Percentiles rank a stretch among this genome's conserved stretches.
phyloP scores from a whole-genome alignment of 352 stramenopile genomes.

The Pythium periplocum region DNA sequence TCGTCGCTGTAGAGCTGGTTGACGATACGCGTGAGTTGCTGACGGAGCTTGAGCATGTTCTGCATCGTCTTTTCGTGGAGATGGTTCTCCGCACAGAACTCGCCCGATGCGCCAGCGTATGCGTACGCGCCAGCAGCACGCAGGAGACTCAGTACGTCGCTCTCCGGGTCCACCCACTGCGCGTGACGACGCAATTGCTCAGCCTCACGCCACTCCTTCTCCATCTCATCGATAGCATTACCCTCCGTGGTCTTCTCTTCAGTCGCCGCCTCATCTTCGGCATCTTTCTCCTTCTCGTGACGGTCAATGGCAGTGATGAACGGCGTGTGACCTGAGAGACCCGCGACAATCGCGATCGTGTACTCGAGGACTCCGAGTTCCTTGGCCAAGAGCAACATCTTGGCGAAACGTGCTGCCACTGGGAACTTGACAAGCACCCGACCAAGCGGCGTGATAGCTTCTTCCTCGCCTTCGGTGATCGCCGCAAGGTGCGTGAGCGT shows the following conservation, averaged over 20 bases:
- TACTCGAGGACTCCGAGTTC: constrained; percentile 71
- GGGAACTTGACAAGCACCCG: constrained; percentile 82
- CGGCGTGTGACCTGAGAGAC: constrained; percentile 64
- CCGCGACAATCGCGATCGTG: constrained; percentile 75
- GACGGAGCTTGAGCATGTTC: constrained; percentile 81
- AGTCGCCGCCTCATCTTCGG: constrained; percentile 9
- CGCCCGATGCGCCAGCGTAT: constrained; percentile 47
- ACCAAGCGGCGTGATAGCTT: constrained; percentile 80
- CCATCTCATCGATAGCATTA: constrained; percentile 46
- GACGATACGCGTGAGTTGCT: constrained; percentile 80
- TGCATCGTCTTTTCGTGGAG: constrained; percentile 87
- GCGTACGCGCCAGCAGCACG: constrained; percentile 75
- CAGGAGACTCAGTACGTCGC: constrained; percentile 73
- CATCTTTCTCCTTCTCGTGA: constrained; percentile 36
- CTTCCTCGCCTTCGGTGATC: constrained; percentile 44
- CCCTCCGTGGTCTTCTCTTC: constrained; percentile 18
- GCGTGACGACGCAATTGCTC: constrained; percentile 64
- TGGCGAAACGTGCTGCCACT: constrained; percentile 80
- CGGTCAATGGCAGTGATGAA: constrained; percentile 65
- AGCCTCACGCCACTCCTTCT: constrained; percentile 65
- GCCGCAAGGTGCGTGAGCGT: constrained; percentile 82
- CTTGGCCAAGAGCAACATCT: constrained; percentile 86
- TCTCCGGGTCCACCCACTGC: constrained; percentile 80
- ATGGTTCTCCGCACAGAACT: constrained; percentile 74
- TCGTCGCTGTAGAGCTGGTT: constrained; percentile 56